These are phyloP conservation scores for Globisporangium sylvaticum DNA, from an alignment of 352 stramenopile species.

Conservation along the genomic window DNA sequence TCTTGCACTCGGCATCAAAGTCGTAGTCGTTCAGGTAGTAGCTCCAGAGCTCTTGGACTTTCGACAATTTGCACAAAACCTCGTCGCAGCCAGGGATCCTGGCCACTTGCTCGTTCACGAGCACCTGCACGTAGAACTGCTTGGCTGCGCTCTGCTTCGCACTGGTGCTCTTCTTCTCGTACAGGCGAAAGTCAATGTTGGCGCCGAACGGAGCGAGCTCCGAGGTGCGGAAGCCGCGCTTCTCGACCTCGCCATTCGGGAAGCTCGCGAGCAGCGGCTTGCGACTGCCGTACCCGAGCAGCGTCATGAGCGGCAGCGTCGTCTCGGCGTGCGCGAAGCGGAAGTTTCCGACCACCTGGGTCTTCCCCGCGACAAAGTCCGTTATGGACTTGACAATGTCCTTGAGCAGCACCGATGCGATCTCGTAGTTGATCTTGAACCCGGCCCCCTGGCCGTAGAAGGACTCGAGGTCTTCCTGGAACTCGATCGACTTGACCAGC, in stretches of 20 bases:
- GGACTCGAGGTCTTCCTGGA: conserved; percentile 37
- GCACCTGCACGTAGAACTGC: conserved; percentile 34
- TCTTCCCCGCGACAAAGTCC: conserved; percentile 8
- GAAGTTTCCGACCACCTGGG: conserved; percentile 28
- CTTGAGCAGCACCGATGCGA: conserved; percentile 35
- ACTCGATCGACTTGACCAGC: conserved; percentile 36
- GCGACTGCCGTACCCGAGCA: conserved; percentile 43
- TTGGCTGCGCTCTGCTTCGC: not conserved
- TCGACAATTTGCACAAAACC: conserved; percentile 34
- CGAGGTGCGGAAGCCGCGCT: conserved; percentile 37
- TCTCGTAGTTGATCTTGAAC: conserved; percentile 52
- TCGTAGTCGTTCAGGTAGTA: conserved; percentile 52
- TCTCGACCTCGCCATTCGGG: conserved; percentile 23
- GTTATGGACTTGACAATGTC: conserved; percentile 37
- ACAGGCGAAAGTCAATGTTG: conserved; percentile 52
- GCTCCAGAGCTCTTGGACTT: conserved; percentile 43
- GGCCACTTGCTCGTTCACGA: conserved; percentile 38
- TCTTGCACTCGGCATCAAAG: conserved; percentile 26
- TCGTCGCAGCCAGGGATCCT: conserved; percentile 36
- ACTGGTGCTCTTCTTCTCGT: conserved; percentile 13
- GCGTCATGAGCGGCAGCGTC: conserved; percentile 57
- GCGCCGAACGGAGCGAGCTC: conserved; percentile 36
- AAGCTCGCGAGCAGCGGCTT: conserved; percentile 26
- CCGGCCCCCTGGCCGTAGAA: conserved; percentile 47
- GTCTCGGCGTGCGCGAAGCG: conserved; percentile 70